Evolutionary conservation across 768 basidiomycete species (phyloP), one percentile per base, ranked within the genome.

Genomic region (Scleroderma citrinum): DNA sequence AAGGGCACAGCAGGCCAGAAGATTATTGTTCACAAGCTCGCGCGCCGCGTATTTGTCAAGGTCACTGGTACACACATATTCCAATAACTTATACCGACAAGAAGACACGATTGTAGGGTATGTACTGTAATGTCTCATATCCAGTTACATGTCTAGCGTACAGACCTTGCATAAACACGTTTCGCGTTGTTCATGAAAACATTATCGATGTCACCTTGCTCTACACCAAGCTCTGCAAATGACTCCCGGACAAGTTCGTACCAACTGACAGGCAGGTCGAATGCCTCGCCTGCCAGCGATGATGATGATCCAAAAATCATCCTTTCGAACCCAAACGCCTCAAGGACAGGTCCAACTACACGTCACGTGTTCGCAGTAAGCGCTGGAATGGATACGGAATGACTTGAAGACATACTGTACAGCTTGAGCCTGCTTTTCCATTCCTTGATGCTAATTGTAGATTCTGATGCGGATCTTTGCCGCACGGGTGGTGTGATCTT

Each of bases 301-400:
- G 85, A 79, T 1, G 87, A 83, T 8, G 88, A 85, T 7, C 89
- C 90, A 65, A 85, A 92, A 17, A 92, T 75, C 56, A 92, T 89
- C 46, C 90, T 79, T 58, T 86, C 75, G 58, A 80, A 87, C 7
- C 90, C 90, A 62, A 92, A 92, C 3, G 90, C 90, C 63, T 92
- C 90, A 53, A 91, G 68, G 32, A 85, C 83, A 14, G 87, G 90
- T 7, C 82, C 85, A 55, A 92, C 89, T 92, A 51, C 4, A 16
- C 2, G 44, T 17, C 26, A 20, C 40, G 43, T 55, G 32, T 23
- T 43, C 0, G 31, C 7, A 12, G 8, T 20, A 35, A 31, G 32
- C 1, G 13, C 26, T 29, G 26, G 26, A 8, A 29, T 29, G 26
- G 26, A 4, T 8, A 29, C 4, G 5, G 26, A 29, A 29, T 29